These are phyloP conservation scores for Ceratocystis cubensis DNA, from an alignment of 2,329 filamentous ascomycete genomes.

Conservation along the genomic window DNA sequence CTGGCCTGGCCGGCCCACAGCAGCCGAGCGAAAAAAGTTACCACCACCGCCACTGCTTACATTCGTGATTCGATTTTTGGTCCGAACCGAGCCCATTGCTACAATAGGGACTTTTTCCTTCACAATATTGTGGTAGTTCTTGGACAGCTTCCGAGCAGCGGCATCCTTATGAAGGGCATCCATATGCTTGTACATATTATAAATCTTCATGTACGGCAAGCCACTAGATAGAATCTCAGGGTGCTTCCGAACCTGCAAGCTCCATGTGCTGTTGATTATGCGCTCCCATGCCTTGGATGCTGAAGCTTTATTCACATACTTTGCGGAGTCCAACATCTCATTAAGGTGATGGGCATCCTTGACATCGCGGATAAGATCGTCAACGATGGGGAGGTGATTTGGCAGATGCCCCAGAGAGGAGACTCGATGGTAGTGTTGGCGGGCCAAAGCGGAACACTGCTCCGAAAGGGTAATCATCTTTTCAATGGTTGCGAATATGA, in stretches of 20 bases:
- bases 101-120: constrained; percentile 2
- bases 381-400: background rate
- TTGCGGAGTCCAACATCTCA: background rate
- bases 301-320: background rate
- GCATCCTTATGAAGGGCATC: background rate
- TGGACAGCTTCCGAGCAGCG: background rate
- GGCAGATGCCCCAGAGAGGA: background rate
- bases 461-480: background rate
- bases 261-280: background rate
- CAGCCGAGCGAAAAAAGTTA: background rate
- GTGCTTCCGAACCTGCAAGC: background rate
- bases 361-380: background rate
- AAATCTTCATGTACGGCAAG: background rate
- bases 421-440: background rate
- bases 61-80: constrained; percentile 15
- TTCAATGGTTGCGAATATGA: background rate
- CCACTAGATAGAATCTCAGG: background rate
- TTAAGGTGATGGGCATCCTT: background rate
- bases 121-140: background rate
- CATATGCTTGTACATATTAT: background rate
- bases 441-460: constrained; percentile 1
- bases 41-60: constrained; percentile 4
- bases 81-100: constrained; percentile 4
- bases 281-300: background rate
- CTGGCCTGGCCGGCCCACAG: background rate